A percentile compares a stretch with the other conserved stretches of the same genome.
These are phyloP conservation scores for Euphorbia pulcherrima DNA, from an alignment of 345 rosid genomes.

Conservation along the genomic window DNA sequence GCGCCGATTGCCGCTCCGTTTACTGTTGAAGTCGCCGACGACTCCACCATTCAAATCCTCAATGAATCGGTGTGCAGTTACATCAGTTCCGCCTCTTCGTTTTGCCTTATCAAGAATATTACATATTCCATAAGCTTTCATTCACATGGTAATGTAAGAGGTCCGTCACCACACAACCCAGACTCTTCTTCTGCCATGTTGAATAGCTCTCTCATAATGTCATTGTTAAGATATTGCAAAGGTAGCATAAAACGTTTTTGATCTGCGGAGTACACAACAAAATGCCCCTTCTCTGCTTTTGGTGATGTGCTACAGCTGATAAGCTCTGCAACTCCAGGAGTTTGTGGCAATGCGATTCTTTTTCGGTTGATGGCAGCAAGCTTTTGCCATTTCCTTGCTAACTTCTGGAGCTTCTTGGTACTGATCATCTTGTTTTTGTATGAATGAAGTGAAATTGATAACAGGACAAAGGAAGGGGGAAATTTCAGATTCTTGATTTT, in stretches of 20 bases:
- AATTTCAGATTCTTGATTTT: not conserved
- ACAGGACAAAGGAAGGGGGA: not conserved
- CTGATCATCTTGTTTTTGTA: not conserved
- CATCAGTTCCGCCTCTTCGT: too few species aligned
- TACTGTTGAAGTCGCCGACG: too few species aligned
- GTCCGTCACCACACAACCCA: too few species aligned
- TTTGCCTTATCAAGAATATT: too few species aligned
- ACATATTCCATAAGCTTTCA: too few species aligned
- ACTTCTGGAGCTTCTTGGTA: not conserved
- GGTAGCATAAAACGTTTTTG: slow-evolving; percentile 3
- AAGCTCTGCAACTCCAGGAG: too few species aligned
- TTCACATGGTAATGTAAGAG: too few species aligned
- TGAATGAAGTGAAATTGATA: not conserved
- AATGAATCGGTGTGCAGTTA: too few species aligned
- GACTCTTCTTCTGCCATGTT: slow-evolving; percentile 4
- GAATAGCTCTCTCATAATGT: slow-evolving; percentile 1
- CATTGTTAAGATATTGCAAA: not conserved
- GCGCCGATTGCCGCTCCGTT: too few species aligned
- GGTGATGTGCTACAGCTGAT: not conserved
- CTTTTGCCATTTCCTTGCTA: slow-evolving; percentile 7
- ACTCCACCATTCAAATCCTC: too few species aligned
- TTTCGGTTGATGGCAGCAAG: not conserved
- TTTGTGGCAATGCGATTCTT: not conserved
- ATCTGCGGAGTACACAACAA: slow-evolving; percentile 11
- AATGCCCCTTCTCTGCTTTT: slow-evolving; percentile 11